Percentiles rank a stretch among this genome's conserved stretches.
Conservation (phyloP, 1,284 basidiomycete species). For the Ceratobasidium sp. region DNA sequence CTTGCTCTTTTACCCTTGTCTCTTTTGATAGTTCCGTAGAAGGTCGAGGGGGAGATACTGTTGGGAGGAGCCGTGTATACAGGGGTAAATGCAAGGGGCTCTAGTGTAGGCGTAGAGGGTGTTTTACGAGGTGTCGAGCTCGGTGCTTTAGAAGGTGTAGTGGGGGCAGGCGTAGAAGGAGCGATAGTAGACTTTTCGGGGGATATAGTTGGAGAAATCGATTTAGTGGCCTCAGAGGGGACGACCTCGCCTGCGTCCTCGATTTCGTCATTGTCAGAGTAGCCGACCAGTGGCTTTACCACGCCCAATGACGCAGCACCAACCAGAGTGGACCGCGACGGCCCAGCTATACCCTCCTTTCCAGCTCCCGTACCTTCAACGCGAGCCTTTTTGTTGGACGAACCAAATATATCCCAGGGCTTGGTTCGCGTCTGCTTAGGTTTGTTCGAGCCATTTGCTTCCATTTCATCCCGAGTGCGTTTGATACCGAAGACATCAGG, state of each 20-base stretch:
- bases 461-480: slow-evolving; percentile 25
- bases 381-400: slow-evolving; percentile 17
- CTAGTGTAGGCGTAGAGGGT: no score
- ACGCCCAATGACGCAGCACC: neutral
- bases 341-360: slow-evolving; percentile 27
- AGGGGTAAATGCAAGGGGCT: neutral
- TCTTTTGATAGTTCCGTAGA: slow-evolving; percentile 17
- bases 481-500: neutral
- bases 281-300: slow-evolving; percentile 4
- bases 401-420: slow-evolving; percentile 10
- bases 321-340: slow-evolving; percentile 13
- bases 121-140: neutral
- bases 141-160: neutral
- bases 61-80: neutral
- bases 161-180: neutral
- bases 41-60: neutral
- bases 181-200: neutral
- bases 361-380: neutral
- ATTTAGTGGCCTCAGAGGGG: neutral
- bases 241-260: slow-evolving; percentile 32
- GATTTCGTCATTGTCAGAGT: slow-evolving; percentile 22
- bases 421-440: neutral
- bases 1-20: slow-evolving; percentile 5
- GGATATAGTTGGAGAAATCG: neutral
- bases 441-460: slow-evolving; percentile 2